Base-by-base conservation (phyloP, 805 yeast genomes). In the Ogataea haglerorum region DNA sequence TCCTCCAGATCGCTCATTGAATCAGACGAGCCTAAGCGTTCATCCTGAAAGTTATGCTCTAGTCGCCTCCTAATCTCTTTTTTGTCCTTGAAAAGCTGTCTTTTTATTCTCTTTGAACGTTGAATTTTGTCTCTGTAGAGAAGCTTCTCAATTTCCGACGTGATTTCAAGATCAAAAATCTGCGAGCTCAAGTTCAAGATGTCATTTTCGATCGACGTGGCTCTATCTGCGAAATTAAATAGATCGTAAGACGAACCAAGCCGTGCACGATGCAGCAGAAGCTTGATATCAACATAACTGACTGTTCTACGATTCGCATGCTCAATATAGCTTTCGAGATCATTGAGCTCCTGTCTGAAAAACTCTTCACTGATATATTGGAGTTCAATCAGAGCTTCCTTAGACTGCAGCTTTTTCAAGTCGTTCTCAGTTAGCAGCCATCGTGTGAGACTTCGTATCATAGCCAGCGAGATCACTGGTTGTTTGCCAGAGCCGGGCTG, bases 331-430 rank as follows among this genome's bases (percentile, higher is more conserved):
- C 63, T 58, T 15, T 54, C 47, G 34, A 69, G 51, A 43, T 69
- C 72, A 0, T 36, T 42, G 47, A 64, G 41, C 40, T 69, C 62
- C 16, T 63, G 64, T 17, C 49, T 45, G 29, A 70, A 52, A 34
- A 70, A 70, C 30, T 59, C 63, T 16, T 56, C 53, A 2, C 70
- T 63, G 30, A 63, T 57, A 10, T 49, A 49, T 21, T 64, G 65
- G 15, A 70, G 41, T n/a, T 50, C 41, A n/a, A 40, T 29, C 17
- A 61, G 42, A 0, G 60, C 36, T 6, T 58, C 58, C 2, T 42
- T 31, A 0, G 62, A 52, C 4, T 53, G 34, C 15, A 53, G 38
- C 33, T 48, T 51, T 19, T 46, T 35, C 8, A 39, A 47, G 16
- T 44, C 19, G 6, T 37, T 40, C 17, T 43, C 46, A 5, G 58